Evolutionary conservation across 805 yeast species (phyloP).

Genomic region (Wickerhamiella galacta): DNA sequence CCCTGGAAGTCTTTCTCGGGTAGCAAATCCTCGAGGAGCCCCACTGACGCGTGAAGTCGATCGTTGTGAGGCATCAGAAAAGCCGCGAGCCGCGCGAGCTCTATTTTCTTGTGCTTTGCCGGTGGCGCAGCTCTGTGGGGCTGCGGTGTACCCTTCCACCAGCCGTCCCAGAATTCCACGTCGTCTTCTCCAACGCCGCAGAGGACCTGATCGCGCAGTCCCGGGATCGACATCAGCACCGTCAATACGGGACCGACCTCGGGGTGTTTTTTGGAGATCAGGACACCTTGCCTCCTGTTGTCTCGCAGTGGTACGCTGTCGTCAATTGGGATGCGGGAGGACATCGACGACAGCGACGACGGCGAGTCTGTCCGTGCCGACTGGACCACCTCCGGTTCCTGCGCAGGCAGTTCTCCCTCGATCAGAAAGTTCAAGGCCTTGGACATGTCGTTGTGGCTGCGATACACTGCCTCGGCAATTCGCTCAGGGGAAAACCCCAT

Average conservation of each 20-base stretch:
- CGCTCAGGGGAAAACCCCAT: slow-evolving; percentile 2
- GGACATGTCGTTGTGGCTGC: neutral
- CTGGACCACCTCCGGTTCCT: too few species aligned
- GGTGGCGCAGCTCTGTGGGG: too few species aligned
- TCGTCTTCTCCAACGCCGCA: neutral
- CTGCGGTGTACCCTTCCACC: slow-evolving; percentile 1
- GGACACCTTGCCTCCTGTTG: neutral
- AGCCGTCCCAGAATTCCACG: neutral
- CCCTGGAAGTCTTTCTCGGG: neutral
- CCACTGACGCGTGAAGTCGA: neutral
- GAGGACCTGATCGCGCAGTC: neutral
- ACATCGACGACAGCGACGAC: too few species aligned
- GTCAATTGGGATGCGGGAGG: too few species aligned
- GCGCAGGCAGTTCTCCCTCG: too few species aligned
- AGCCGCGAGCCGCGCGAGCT: neutral
- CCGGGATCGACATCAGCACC: neutral
- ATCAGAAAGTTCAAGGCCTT: neutral
- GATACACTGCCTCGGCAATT: neutral
- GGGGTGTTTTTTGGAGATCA: neutral
- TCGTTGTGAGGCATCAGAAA: neutral
- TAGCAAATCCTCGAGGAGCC: neutral
- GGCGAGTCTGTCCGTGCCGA: too few species aligned
- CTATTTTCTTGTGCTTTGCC: neutral
- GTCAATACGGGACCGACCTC: neutral
- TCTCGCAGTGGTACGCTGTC: neutral